Evolutionary conservation across 2,329 filamentous ascomycete genomes (phyloP), one percentile per base, ranked within the genome.

Genomic region (Celoporthe dispersa): DNA sequence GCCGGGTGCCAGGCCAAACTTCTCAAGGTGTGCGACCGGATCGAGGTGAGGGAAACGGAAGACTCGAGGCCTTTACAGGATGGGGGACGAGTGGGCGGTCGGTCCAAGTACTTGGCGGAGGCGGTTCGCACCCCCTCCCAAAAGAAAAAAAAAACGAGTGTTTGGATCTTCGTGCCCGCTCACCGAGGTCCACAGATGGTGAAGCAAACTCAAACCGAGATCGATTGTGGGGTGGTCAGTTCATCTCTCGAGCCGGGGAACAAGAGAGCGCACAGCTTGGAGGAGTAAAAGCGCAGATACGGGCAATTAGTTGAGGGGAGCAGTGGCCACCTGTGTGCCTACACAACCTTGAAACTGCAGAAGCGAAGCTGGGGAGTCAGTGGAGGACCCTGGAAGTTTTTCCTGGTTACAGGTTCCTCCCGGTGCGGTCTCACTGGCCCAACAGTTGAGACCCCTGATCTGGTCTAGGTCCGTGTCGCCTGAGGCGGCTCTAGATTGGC

Each of bases 1-100:
- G 66, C 41, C 69, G 62, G 51, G 66, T 64, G 12, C 39, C 11
- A 33, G 66, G 55, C 55, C 51, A 68, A 65, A 48, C 66, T 55
- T 39, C 35, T 28, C 51, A 16, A 66, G 31, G 37, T 59, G 66
- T 39, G 66, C 57, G 67, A 63, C 51, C 48, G 60, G 44, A 55
- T 28, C 59, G 41, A 44, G 25, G 31, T 19, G 66, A 53, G 61
- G 31, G 51, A 41, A 31, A 66, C 8, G 22, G n/a, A 64, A 33
- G 41, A 64, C 7, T 12, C 62, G 22, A 51, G 57, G 39, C 22
- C 65, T 25, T 25, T 19, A 51, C 64, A 66, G n/a, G 12, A 19
- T n/a, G 1, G 35, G 33, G 33, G 28, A 59, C 51, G 57, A 12
- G 7, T 61, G 28, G 35, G 39, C n/a, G 53, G 37, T 31, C 6